Evolutionary conservation across 2,329 filamentous ascomycete species (phyloP), one percentile per base, ranked within the genome.

Genomic region (Hortaea werneckii): DNA sequence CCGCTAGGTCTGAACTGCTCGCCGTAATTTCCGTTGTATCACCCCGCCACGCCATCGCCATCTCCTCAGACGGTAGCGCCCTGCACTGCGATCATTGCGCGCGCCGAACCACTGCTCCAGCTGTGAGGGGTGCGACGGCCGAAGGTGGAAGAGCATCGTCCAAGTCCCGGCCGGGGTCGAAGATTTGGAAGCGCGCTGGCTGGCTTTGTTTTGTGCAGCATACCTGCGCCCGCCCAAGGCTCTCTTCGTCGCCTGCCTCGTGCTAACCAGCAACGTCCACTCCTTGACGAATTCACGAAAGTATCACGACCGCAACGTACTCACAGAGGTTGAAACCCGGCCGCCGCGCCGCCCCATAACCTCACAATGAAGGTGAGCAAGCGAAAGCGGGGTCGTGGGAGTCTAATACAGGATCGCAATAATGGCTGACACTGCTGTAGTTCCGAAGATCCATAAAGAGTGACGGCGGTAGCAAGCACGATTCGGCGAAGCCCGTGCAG

Each of bases 371-470:
- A 53, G 54, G 51, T 54, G 42, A 40, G 50, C 35, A 28, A n/a
- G 20, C 20, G 20, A 43, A 20, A n/a, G 29, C 27, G 9, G 29
- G 10, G 29, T 12, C 40, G 11, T 38, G 11, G 13, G n/a, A 38
- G 11, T n/a, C n/a, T 40, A 27, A 32, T 12, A 13, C 32, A 37
- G 32, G 32, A 35, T n/a, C 32, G 32, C 9, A 35, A 20, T 20
- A 35, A 35, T 46, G 7, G 43, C 49, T 51, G 38, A 51, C 49
- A 11, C 13, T 28, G 20, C 20, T 39, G 32, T 41, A 73, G 70
- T 73, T 95, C 68, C 80, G 88, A 65, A 79, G 87, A 70, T 94
- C 87, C 51, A 84, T 94, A 69, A 94, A 94, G 72, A 83, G 85
- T 66, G 87, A 94, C 57, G 45, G 44, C 40, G 40, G 10, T 45